Evolutionary conservation across 768 basidiomycete species (phyloP).

Genomic region (Lyophyllum atratum): DNA sequence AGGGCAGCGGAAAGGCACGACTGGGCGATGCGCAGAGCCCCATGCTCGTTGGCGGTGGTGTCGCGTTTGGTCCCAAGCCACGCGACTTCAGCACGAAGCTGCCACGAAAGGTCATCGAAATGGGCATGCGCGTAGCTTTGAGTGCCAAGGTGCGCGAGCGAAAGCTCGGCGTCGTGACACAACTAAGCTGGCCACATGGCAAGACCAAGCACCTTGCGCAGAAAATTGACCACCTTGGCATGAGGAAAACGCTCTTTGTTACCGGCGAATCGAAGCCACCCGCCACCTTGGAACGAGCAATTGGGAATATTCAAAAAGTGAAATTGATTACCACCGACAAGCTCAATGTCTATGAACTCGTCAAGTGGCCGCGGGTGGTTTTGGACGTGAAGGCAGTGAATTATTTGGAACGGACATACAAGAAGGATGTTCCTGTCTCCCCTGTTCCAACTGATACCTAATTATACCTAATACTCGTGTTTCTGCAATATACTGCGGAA

Average conservation of each 20-base stretch:
- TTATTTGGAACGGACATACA: conserved; percentile 65
- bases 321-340: conserved; percentile 65
- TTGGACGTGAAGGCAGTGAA: conserved; percentile 86
- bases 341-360: conserved; percentile 76
- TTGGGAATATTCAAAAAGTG: conserved; percentile 71
- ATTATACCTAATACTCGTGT: background rate
- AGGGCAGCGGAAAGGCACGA: conserved; percentile 89
- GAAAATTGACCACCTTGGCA: conserved; percentile 63
- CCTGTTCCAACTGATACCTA: conserved; percentile 4
- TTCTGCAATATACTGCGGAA: background rate
- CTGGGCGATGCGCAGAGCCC: conserved; percentile 87
- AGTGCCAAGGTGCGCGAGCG: conserved; percentile 80
- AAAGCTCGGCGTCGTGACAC: conserved; percentile 73
- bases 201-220: conserved; percentile 72
- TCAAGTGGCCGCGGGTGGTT: conserved; percentile 82
- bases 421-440: conserved; percentile 40
- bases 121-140: conserved; percentile 91
- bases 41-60: conserved; percentile 88
- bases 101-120: conserved; percentile 88
- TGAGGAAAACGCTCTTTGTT: conserved; percentile 77
- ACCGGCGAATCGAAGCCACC: conserved; percentile 62
- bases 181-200: conserved; percentile 67
- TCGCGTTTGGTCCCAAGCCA: conserved; percentile 89
- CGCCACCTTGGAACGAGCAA: conserved; percentile 57
- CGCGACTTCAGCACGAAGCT: conserved; percentile 91